A percentile compares a stretch with the other conserved stretches of the same genome.
phyloP scores from a whole-genome alignment of 2,329 filamentous ascomycete species.

The Aspergillus candidus region DNA sequence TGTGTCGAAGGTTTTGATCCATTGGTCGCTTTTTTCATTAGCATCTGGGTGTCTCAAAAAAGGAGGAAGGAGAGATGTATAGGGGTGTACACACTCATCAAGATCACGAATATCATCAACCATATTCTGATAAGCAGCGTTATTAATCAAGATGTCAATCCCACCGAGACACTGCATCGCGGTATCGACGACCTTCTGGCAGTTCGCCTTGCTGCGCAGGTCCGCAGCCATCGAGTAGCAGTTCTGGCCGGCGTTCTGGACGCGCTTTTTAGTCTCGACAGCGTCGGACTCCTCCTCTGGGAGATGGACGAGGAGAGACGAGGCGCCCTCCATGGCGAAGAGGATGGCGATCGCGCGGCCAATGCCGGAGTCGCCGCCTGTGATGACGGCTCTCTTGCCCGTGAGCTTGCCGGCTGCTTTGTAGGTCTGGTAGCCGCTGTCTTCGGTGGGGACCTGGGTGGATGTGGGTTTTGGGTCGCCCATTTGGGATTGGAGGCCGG shows the following conservation, averaged over 20 bases:
- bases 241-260: conserved; percentile 61
- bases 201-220: conserved; percentile 60
- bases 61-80: neutral
- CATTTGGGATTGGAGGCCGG: conserved; percentile 53
- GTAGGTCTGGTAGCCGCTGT: conserved; percentile 64
- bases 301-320: conserved; percentile 66
- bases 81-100: conserved; percentile 48
- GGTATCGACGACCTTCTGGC: conserved; percentile 61
- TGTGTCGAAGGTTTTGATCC: conserved; percentile 70
- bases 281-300: conserved; percentile 72
- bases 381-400: conserved; percentile 72
- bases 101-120: conserved; percentile 64
- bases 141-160: conserved; percentile 64
- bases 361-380: conserved; percentile 74
- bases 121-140: conserved; percentile 71
- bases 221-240: conserved; percentile 61
- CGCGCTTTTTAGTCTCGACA: conserved; percentile 63
- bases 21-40: conserved; percentile 59
- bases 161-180: conserved; percentile 60
- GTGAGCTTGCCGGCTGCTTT: conserved; percentile 68
- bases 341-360: conserved; percentile 69
- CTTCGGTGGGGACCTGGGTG: conserved; percentile 60
- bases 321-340: conserved; percentile 75
- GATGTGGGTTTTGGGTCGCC: conserved; percentile 53
- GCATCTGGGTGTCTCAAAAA: neutral